Evolutionary conservation across 2,329 filamentous ascomycete genomes (phyloP).

Genomic region (Arthrinium puccinioides): DNA sequence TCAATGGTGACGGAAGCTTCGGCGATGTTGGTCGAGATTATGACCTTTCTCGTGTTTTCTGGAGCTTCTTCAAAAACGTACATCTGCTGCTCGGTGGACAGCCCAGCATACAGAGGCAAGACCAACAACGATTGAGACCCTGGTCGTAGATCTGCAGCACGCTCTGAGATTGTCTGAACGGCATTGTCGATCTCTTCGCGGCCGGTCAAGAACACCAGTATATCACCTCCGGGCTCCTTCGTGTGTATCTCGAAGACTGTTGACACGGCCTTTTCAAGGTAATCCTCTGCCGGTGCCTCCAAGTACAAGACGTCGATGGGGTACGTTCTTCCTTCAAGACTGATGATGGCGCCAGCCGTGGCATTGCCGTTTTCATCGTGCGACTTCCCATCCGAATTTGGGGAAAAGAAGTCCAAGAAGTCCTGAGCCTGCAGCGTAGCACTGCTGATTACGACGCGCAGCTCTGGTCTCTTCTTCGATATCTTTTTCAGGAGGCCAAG

Average conservation of each 20-base stretch:
- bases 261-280: slow-evolving; percentile 74
- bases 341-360: slow-evolving; percentile 58
- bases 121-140: slow-evolving; percentile 55
- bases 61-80: slow-evolving; percentile 84
- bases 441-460: slow-evolving; percentile 86
- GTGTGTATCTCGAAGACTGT: slow-evolving; percentile 84
- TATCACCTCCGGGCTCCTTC: slow-evolving; percentile 74
- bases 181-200: slow-evolving; percentile 85
- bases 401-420: slow-evolving; percentile 71
- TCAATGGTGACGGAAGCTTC: slow-evolving; percentile 97
- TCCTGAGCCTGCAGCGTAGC: slow-evolving; percentile 87
- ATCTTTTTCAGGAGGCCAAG: slow-evolving; percentile 91
- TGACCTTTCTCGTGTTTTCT: slow-evolving; percentile 79
- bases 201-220: slow-evolving; percentile 86
- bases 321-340: slow-evolving; percentile 79
- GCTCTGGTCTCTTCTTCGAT: slow-evolving; percentile 65
- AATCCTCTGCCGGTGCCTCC: slow-evolving; percentile 72
- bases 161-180: slow-evolving; percentile 72
- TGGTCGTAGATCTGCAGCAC: slow-evolving; percentile 54
- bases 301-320: slow-evolving; percentile 84
- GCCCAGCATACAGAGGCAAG: slow-evolving; percentile 80
- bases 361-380: slow-evolving; percentile 15
- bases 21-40: slow-evolving; percentile 94
- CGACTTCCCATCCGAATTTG: slow-evolving; percentile 28
- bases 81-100: slow-evolving; percentile 88